Evolutionary conservation across 2,329 filamentous ascomycete species (phyloP).

Genomic region (Fusarium sp.): DNA sequence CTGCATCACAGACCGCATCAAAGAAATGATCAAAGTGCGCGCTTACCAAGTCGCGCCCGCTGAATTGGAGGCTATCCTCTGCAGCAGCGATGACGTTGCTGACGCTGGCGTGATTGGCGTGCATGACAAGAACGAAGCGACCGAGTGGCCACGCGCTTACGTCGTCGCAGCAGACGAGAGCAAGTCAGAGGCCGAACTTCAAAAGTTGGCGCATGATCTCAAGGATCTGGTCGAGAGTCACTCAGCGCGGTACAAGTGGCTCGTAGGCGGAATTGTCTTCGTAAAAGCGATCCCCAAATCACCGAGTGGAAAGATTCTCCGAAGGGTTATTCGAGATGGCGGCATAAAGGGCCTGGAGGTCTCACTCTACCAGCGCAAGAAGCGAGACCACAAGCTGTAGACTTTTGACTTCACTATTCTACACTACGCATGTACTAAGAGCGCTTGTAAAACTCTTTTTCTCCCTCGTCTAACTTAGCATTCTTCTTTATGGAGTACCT

Average conservation of each 20-base stretch:
- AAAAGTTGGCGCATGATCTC: conserved; percentile 62
- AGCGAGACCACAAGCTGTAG: conserved; percentile 35
- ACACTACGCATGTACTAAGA: background rate
- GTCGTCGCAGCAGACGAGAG: conserved; percentile 54
- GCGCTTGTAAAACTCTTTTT: background rate
- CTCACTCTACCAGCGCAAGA: conserved; percentile 40
- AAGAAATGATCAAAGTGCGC: conserved; percentile 72
- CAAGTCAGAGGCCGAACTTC: conserved; percentile 49
- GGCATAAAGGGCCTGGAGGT: conserved; percentile 48
- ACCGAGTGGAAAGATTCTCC: conserved; percentile 61
- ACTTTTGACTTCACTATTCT: background rate
- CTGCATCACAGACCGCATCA: conserved; percentile 76
- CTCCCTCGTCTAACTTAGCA: background rate
- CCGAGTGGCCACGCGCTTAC: conserved; percentile 71
- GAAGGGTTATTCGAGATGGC: conserved; percentile 54
- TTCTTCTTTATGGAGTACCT: background rate
- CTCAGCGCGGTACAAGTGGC: conserved; percentile 71
- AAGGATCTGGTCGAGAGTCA: conserved; percentile 66
- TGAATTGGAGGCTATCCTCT: conserved; percentile 53
- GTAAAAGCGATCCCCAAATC: conserved; percentile 77
- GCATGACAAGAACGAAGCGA: conserved; percentile 63
- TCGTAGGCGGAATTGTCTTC: conserved; percentile 77
- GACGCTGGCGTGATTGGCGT: conserved; percentile 74
- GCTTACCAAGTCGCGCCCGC: conserved; percentile 69
- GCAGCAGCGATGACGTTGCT: conserved; percentile 57